Evolutionary conservation across 108 stramenopile genomes (phyloP).

Genomic region (Aurantiochytrium sp.): DNA sequence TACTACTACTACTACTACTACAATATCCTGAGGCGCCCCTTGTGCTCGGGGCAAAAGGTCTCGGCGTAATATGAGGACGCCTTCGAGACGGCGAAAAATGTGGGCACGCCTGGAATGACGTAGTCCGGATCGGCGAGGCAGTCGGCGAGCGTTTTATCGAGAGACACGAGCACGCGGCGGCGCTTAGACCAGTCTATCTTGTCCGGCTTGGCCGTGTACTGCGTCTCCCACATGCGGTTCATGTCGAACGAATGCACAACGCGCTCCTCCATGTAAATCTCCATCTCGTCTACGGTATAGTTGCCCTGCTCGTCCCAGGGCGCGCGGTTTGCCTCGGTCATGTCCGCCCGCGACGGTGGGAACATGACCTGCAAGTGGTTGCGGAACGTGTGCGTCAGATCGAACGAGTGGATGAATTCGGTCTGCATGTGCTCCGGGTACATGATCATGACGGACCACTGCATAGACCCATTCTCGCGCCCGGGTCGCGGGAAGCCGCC

Average conservation of each 20-base stretch:
- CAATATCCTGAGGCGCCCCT: background rate
- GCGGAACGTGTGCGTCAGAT: background rate
- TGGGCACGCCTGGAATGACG: slow-evolving; percentile 17
- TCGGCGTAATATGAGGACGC: background rate
- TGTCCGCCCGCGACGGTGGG: background rate
- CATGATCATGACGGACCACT: slow-evolving; percentile 14
- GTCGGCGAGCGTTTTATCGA: background rate
- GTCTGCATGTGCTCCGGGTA: slow-evolving; percentile 15
- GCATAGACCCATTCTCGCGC: background rate
- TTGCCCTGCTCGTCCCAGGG: slow-evolving; percentile 4
- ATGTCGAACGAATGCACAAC: background rate
- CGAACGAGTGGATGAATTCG: background rate
- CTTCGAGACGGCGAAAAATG: background rate
- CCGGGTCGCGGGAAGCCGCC: slow-evolving; percentile 17
- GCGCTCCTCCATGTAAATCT: background rate
- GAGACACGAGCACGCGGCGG: background rate
- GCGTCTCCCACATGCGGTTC: slow-evolving; percentile 16
- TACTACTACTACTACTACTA: too few relatives aligned
- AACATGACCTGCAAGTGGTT: slow-evolving; percentile 20
- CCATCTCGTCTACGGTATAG: slow-evolving; percentile 8
- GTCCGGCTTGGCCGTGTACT: background rate
- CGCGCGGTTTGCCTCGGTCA: background rate
- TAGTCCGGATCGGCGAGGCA: background rate
- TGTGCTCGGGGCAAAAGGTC: background rate
- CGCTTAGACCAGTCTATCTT: background rate